Evolutionary conservation across 169 alveolate species (phyloP).

Genomic region (Besnoitia besnoiti): DNA sequence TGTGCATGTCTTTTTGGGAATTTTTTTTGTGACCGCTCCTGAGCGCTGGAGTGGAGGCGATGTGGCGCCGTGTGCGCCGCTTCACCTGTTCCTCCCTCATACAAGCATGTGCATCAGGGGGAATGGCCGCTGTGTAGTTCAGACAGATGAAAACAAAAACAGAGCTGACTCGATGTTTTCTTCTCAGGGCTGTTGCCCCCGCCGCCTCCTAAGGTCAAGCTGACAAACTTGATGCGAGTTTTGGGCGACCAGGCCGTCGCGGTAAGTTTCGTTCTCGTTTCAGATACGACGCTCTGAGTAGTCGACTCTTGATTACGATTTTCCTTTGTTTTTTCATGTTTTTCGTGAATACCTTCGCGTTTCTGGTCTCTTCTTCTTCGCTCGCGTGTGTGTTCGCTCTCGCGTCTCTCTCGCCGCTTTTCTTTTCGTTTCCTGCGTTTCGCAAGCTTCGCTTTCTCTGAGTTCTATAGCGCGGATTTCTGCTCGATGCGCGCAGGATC

Average conservation of each 20-base stretch:
- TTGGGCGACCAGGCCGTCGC: slow-evolving; percentile 83
- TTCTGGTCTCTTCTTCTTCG: neutral
- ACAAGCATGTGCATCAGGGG: too few species aligned
- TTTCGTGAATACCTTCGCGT: neutral
- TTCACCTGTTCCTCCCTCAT: too few species aligned
- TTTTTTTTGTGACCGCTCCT: neutral
- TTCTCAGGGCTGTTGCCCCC: slow-evolving; percentile 83
- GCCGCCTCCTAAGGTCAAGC: slow-evolving; percentile 89
- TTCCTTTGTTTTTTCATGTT: neutral
- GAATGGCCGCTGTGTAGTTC: too few species aligned
- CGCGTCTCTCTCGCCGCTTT: neutral
- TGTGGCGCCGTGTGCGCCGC: too few species aligned
- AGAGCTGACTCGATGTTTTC: neutral
- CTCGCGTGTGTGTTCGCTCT: neutral
- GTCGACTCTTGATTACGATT: neutral
- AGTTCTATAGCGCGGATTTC: neutral
- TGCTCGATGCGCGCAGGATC: slow-evolving; percentile 72
- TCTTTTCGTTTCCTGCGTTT: neutral
- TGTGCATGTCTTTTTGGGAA: neutral
- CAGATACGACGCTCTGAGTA: neutral
- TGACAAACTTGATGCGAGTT: slow-evolving; percentile 87
- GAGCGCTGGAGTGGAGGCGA: too few species aligned
- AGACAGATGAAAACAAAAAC: neutral
- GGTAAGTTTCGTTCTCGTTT: slow-evolving; percentile 14
- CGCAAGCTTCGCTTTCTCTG: neutral